Conservation (phyloP, 371 early-diverging fungal species). For the Rhizopus delemar region DNA sequence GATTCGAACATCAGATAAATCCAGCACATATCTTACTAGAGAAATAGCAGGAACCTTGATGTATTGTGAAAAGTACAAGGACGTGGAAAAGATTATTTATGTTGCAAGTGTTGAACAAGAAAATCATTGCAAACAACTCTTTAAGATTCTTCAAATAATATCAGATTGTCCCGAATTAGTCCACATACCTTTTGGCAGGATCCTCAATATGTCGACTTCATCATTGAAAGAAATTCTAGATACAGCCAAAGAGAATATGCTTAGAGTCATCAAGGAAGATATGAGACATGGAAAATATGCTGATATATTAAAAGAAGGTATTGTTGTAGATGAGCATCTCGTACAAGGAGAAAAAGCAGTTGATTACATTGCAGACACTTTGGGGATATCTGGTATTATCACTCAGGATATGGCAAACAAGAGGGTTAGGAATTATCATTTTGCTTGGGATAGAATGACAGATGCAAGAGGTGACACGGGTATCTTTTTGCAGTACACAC, state of each 20-base stretch:
- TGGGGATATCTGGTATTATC: conserved; percentile 86
- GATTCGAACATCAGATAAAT: conserved; percentile 88
- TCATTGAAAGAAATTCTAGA: conserved; percentile 97
- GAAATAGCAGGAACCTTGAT: conserved; percentile 93
- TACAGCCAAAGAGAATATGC: conserved; percentile 80
- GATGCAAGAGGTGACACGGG: conserved; percentile 96
- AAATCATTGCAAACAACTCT: conserved; percentile 90
- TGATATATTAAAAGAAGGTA: conserved; percentile 52
- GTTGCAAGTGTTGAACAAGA: conserved; percentile 93
- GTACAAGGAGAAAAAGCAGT: conserved; percentile 26
- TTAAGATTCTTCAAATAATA: conserved; percentile 81
- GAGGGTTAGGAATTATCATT: conserved; percentile 92
- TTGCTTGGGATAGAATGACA: conserved; percentile 93
- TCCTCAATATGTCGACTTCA: conserved; percentile 95
- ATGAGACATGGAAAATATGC: conserved; percentile 68
- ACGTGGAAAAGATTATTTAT: conserved; percentile 87
- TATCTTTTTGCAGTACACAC: conserved; percentile 95
- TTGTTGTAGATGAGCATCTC: conserved; percentile 23
- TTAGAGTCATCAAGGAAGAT: conserved; percentile 27
- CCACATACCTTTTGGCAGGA: conserved; percentile 95
- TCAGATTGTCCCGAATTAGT: conserved; percentile 51
- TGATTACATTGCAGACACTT: conserved; percentile 67
- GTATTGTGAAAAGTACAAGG: conserved; percentile 71
- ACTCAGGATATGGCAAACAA: conserved; percentile 95
- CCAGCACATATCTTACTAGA: conserved; percentile 93